A percentile compares a stretch with the other conserved stretches of the same genome.
These are phyloP conservation scores for Cladorrhinum sp. DNA, from an alignment of 2,329 filamentous ascomycete species.

Conservation along the genomic window DNA sequence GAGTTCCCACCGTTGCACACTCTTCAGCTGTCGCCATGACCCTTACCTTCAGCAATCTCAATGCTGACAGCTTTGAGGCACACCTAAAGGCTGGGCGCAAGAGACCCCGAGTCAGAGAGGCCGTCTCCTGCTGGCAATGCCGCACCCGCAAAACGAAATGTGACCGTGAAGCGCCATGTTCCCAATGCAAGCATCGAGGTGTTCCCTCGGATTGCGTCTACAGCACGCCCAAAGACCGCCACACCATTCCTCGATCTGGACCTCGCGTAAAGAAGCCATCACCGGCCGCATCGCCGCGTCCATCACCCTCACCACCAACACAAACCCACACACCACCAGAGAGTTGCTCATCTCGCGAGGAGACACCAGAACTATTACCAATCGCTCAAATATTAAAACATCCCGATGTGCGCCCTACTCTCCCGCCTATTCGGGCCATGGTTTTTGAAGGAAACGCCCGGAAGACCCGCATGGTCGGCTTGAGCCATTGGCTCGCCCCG, in stretches of 20 bases:
- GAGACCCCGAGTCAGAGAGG: constrained; percentile 19
- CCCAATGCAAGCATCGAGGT: constrained; percentile 18
- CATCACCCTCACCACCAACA: background rate
- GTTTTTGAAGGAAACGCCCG: constrained; percentile 5
- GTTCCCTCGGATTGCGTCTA: constrained; percentile 17
- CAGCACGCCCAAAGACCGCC: constrained; percentile 9
- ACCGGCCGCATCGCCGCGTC: background rate
- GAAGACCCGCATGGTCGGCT: constrained; percentile 20
- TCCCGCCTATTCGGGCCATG: background rate
- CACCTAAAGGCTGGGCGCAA: constrained; percentile 20
- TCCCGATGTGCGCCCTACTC: background rate
- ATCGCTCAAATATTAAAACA: background rate
- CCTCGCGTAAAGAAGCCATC: background rate
- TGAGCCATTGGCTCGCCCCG: constrained; percentile 24
- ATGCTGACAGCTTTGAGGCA: constrained; percentile 19
- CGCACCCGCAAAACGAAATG: constrained; percentile 21
- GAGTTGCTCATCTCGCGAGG: constrained; percentile 14
- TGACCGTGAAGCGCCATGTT: constrained; percentile 20
- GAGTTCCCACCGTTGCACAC: background rate
- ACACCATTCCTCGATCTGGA: background rate
- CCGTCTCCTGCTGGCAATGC: constrained; percentile 22
- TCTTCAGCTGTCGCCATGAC: constrained; percentile 8
- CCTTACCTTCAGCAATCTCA: constrained; percentile 20
- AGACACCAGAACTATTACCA: constrained; percentile 9
- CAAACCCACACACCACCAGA: constrained; percentile 14